phyloP scores from a whole-genome alignment of 257 asterid species.

The Capsicum rhomboideum region DNA sequence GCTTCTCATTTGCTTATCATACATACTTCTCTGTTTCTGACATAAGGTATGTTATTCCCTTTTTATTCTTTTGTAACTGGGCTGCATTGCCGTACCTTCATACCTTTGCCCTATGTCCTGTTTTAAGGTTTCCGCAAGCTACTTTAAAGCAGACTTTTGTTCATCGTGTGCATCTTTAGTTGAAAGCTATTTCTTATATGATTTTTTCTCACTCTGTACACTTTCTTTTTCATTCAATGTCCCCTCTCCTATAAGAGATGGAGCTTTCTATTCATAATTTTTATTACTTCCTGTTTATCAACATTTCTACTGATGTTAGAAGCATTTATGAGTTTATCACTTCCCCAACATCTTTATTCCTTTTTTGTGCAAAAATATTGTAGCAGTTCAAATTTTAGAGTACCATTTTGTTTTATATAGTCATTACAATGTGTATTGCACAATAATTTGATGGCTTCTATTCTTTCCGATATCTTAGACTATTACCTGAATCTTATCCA shows the following conservation, averaged over 20 bases:
- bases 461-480: background rate
- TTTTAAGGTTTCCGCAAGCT: background rate
- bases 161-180: background rate
- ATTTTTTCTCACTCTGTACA: background rate
- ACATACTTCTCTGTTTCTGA: constrained; percentile 82
- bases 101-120: background rate
- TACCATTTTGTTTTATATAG: background rate
- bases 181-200: background rate
- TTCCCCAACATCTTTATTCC: background rate
- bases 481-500: background rate
- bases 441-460: background rate
- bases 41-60: constrained; percentile 55
- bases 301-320: background rate
- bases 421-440: background rate
- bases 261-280: background rate
- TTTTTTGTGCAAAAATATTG: background rate
- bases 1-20: constrained; percentile 85
- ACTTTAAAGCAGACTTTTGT: background rate
- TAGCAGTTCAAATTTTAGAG: background rate
- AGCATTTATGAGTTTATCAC: background rate
- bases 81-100: background rate
- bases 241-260: background rate
- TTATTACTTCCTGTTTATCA: background rate
- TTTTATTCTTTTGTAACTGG: background rate
- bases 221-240: background rate